Percentiles rank a stretch among this genome's conserved stretches.
These are phyloP conservation scores for Diutina neorugosa DNA, from an alignment of 1,139 yeast species.

Conservation along the genomic window DNA sequence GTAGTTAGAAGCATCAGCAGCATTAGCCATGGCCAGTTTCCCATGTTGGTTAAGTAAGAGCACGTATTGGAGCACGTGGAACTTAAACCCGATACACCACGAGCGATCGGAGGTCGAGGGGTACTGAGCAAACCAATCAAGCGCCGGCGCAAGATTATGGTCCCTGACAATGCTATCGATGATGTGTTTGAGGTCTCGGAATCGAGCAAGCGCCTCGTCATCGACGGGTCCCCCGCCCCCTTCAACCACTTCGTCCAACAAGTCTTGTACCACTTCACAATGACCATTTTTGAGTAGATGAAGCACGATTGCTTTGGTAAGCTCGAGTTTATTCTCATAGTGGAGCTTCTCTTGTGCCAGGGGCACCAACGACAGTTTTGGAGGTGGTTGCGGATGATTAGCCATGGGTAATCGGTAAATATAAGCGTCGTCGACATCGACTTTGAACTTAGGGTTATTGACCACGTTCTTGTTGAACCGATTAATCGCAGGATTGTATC, in stretches of 20 bases:
- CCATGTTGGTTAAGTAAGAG: constrained; percentile 22
- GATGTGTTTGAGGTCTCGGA: constrained; percentile 21
- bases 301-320: constrained; percentile 28
- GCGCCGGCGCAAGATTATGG: constrained; percentile 24
- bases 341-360: constrained; percentile 8
- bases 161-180: constrained; percentile 22
- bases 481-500: constrained; percentile 26
- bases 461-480: constrained; percentile 25
- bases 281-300: constrained; percentile 34
- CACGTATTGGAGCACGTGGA: constrained; percentile 50
- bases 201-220: constrained; percentile 15
- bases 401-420: constrained; percentile 17
- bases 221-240: constrained; percentile 13
- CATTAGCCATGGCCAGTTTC: constrained; percentile 13
- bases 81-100: constrained; percentile 37
- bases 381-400: not conserved
- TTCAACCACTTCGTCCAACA: constrained; percentile 15
- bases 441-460: constrained; percentile 17
- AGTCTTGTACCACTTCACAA: constrained; percentile 22
- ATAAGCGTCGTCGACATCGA: constrained; percentile 33
- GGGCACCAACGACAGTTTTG: not conserved
- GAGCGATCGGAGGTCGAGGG: not conserved
- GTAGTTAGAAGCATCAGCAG: constrained; percentile 39
- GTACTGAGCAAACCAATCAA: constrained; percentile 22
- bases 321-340: constrained; percentile 20